Base-by-base conservation (phyloP, 148 eudicot species). In the Arctostaphylos glauca region DNA sequence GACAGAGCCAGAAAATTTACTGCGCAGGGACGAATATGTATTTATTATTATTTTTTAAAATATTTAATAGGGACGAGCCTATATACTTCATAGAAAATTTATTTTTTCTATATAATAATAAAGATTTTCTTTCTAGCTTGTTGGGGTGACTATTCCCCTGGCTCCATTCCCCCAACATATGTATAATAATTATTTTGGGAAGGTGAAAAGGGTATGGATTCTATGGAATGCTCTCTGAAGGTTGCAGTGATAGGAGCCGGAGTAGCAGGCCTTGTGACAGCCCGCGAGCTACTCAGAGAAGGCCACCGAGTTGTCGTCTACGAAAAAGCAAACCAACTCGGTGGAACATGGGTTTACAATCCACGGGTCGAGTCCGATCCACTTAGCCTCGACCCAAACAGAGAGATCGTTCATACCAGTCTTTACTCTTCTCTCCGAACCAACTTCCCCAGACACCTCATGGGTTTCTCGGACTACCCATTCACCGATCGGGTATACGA, bases 241-340 rank as follows among this genome's bases (percentile, higher is more conserved):
- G 89, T 85, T n/a, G 89, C 91, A 2, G 91, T 89, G 52, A 87
- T 89, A 49, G 91, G 91, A 41, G 88, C 89, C 38, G 91, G 91
- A 1, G 66, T 19, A 0, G 72, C 84, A 2, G 91, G 91, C 0
- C 83, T 89, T 0, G 50, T 76, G 14, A 59, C 86, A 2, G 88
- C 89, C 73, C 89, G 88, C 3, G 91, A 87, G 78, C 89, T 87
- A 9, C 72, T 81, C 64, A 81, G 83, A 14, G 86, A 78, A 78
- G 85, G 84, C 54, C 91, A 81, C 77, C 75, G 46, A 50, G 91
- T 87, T 18, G 80, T 81, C 6, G 84, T 89, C 49, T 89, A 44
- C 78, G 81, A 89, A 48, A 85, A 87, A 53, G 25, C 53, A 8
- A 12, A 71, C 74, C 82, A 38, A 79, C 66, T 87, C 49, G 89